Percentiles rank a stretch among this genome's conserved stretches.
phyloP scores from a whole-genome alignment of 83 land plant species.

The Picea abies region DNA sequence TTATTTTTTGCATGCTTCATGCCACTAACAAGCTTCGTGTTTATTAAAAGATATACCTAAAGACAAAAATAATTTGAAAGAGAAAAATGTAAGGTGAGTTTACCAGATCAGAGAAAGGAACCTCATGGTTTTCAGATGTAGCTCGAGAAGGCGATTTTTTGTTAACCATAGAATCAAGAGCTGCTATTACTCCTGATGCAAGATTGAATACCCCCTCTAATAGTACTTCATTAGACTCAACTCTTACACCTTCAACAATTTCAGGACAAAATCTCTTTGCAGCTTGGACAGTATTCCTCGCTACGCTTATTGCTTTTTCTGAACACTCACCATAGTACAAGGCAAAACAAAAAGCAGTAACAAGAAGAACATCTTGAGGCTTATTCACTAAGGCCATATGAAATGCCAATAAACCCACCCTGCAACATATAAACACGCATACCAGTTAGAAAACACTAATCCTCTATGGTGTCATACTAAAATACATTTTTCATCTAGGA shows the following conservation, averaged over 20 bases:
- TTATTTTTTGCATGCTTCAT: not conserved
- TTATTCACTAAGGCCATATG: conserved; percentile 48
- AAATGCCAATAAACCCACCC: conserved; percentile 62
- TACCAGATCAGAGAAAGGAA: conserved; percentile 39
- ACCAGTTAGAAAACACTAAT: not conserved
- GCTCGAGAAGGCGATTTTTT: conserved; percentile 18
- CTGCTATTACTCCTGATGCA: conserved; percentile 28
- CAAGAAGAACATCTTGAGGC: conserved; percentile 49
- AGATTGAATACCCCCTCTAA: conserved; percentile 26
- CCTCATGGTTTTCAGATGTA: conserved; percentile 24
- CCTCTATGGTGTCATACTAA: not conserved
- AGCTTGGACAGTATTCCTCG: conserved; percentile 25
- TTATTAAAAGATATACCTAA: not conserved
- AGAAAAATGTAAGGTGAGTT: conserved; percentile 10
- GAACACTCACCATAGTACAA: conserved; percentile 42
- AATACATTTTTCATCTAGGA: not conserved
- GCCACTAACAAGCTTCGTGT: not conserved
- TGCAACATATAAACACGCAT: conserved; percentile 16
- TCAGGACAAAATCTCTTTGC: conserved; percentile 36
- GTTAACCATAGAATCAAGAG: conserved; percentile 25
- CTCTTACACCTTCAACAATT: conserved; percentile 16
- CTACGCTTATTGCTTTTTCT: conserved; percentile 41
- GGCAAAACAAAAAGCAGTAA: conserved; percentile 41
- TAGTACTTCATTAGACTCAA: conserved; percentile 36
- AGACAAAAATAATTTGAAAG: not conserved